Evolutionary conservation across 1,284 basidiomycete genomes (phyloP).

Genomic region (Leccinum fallax): DNA sequence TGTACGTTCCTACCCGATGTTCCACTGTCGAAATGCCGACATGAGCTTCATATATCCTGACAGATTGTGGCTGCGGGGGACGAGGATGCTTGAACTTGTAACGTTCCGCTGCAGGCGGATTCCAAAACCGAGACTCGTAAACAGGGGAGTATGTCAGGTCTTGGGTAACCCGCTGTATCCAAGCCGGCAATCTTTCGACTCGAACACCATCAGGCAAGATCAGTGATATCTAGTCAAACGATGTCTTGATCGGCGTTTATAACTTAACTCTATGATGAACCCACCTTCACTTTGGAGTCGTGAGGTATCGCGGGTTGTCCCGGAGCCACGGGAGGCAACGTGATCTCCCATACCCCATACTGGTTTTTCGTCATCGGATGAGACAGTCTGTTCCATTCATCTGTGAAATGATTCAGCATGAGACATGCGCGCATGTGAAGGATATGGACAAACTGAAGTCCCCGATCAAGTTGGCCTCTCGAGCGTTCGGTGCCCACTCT

Average conservation of each 20-base stretch:
- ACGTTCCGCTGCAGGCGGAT: conserved; percentile 71
- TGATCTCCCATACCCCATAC: conserved; percentile 95
- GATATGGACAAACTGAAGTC: conserved; percentile 84
- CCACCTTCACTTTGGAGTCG: conserved; percentile 90
- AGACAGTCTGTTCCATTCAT: conserved; percentile 83
- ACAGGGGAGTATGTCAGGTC: conserved; percentile 88
- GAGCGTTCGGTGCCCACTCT: conserved; percentile 96
- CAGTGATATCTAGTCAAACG: conserved; percentile 75
- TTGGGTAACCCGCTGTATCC: conserved; percentile 96
- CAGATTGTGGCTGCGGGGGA: conserved; percentile 68
- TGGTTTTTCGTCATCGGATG: conserved; percentile 85
- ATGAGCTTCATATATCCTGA: conserved; percentile 96
- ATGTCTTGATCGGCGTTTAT: background rate
- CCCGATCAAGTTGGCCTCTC: conserved; percentile 84
- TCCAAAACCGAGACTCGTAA: conserved; percentile 99
- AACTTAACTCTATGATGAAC: conserved; percentile 12
- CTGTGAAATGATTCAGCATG: conserved; percentile 43
- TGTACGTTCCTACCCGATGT: conserved; percentile 88
- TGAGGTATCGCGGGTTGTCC: conserved; percentile 89
- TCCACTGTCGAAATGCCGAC: conserved; percentile 96
- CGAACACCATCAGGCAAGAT: conserved; percentile 73
- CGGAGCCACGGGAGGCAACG: conserved; percentile 66
- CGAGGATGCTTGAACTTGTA: conserved; percentile 86
- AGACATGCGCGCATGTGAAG: background rate
- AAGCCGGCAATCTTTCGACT: conserved; percentile 90